These are phyloP conservation scores for Coemansia sp. DNA, from an alignment of 192 early-diverging fungal species.

Conservation along the genomic window DNA sequence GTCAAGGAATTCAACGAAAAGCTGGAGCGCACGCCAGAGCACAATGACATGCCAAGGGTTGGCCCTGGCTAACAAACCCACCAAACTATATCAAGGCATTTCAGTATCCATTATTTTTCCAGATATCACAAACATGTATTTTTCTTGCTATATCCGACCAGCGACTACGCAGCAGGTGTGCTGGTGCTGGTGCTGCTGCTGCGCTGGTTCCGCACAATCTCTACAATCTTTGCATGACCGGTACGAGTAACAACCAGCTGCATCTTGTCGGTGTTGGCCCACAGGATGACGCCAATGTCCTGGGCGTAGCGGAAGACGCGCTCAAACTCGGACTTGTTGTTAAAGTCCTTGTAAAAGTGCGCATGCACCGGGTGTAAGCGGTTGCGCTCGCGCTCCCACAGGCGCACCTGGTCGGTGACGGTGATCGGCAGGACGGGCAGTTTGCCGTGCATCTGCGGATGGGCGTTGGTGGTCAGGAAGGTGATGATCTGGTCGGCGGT, in stretches of 20 bases:
- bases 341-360: constrained; percentile 80
- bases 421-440: constrained; percentile 83
- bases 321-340: constrained; percentile 68
- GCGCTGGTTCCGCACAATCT: constrained; percentile 31
- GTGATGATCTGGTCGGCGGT: constrained; percentile 95
- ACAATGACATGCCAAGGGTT: constrained; percentile 64
- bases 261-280: constrained; percentile 68
- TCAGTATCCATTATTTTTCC: too few species aligned
- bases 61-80: constrained; percentile 31
- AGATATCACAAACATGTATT: neutral
- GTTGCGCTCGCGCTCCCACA: constrained; percentile 97
- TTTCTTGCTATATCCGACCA: too few species aligned
- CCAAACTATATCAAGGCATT: too few species aligned
- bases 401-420: constrained; percentile 90
- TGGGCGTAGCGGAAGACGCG: constrained; percentile 73
- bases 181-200: neutral
- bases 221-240: constrained; percentile 68
- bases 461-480: constrained; percentile 86
- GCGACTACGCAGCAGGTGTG: too few species aligned
- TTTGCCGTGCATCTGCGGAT: constrained; percentile 86
- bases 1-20: constrained; percentile 64
- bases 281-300: constrained; percentile 73
- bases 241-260: constrained; percentile 75
- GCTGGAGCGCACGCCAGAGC: constrained; percentile 60
- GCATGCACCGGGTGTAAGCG: constrained; percentile 60